Evolutionary conservation across 306 rosid species (phyloP), one percentile per base, ranked within the genome.

Genomic region (Boehmeria nivea): DNA sequence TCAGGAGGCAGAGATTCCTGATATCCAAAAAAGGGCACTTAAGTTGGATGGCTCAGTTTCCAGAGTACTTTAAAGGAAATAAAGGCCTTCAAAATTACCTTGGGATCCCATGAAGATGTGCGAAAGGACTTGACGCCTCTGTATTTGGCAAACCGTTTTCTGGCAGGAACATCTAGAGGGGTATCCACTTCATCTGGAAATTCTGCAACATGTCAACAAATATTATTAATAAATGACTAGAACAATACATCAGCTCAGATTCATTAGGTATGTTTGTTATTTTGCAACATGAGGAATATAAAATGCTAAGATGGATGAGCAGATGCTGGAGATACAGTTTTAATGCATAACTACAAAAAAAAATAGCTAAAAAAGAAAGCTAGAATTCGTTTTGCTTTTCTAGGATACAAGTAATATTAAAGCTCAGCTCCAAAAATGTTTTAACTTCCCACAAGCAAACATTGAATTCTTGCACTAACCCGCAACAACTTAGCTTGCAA

Each of bases 101-200:
- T 88, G 69, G 99, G 84, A 76, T 91, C 99, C 96, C 99, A 91
- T 36, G 89, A 69, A 22, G 99, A 91, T 31, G 96, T 91, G 74
- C 96, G 79, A 68, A 87, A 91, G 68, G 99, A 91, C 77, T 87
- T 91, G 38, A 91, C 89, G 53, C 99, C 99, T 74, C 99, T 84
- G 47, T 87, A 91, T 68, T 85, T 91, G 8, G 87, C 89, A 71
- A 84, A 91, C 25, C 96, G 87, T 70, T 81, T 79, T 71, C 93
- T 85, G 57, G 96, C 95, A 60, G 89, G 83, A 61, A 65, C 60
- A 45, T 91, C 99, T 43, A 91, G 8, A 14, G 99, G 99, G 51
- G 99, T 81, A 72, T 91, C 99, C 39, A 91, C 95, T 81, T 91
- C 99, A 75, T 91, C 99, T 0, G 99, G 99, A 72, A 58, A 85